Evolutionary conservation across 495 filamentous ascomycete species (phyloP), one percentile per base, ranked within the genome.

Genomic region (Symbiotaphrina buchneri): DNA sequence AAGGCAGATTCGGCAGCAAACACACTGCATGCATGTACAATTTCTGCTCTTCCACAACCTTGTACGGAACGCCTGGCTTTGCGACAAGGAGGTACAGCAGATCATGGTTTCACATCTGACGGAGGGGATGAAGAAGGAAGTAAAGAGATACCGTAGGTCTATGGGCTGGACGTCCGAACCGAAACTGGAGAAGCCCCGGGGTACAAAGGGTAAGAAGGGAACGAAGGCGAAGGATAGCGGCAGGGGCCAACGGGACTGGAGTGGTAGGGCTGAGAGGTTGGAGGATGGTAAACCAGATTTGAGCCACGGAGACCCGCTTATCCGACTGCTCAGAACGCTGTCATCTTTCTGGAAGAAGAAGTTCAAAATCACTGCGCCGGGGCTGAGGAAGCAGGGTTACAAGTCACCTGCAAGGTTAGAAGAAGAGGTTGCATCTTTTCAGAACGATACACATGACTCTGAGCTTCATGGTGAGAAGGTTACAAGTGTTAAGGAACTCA

Each of bases 1-100:
- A 43, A 66, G 81, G 36, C 62, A 64, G 36, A 79, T 85, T 24
- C 61, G 87, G 21, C 58, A 71, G 5, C 52, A 67, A 22, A 81
- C 79, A 5, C 87, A 97, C 46, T 74, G 76, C 40, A 61, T 87
- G 43, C 87, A 97, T 51, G 85, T 97, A 3, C 77, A 85, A 44
- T 65, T 72, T 35, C 51, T 97, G 27, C 63, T 97, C 27, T 87
- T 71, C 51, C 84, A 94, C 42, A 94, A 94, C 47, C 61, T 74
- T 0, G 44, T 91, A 13, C 71, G 87, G 16, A 97, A 94, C 48
- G 44, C 65, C 5, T 97, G 87, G 85, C 46, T 72, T 16, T 83
- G 78, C 38, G 82, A 95, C 42, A 41, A 61, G 15, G 65, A 79
- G 32, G 55, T 83, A 5, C 83, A 94, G 41, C 68, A 69, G 11